Conservation (phyloP, 1,139 yeast species). For the Pneumocystis carinii region DNA sequence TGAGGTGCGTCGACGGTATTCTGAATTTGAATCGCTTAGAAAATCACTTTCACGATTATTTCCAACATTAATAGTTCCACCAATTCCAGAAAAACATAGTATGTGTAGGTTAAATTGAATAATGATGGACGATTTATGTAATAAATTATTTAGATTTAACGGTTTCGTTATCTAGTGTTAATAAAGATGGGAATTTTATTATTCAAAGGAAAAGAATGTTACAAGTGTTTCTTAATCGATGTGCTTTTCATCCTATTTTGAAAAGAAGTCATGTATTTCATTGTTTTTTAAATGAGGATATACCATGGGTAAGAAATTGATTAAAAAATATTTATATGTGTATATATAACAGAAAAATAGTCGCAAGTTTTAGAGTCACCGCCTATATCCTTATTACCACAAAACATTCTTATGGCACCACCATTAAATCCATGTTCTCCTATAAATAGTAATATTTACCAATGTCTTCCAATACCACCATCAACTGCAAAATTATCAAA, state of each 20-base stretch:
- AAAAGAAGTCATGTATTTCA: slow-evolving; percentile 49
- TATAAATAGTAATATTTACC: slow-evolving; percentile 41
- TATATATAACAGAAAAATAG: slow-evolving; percentile 7
- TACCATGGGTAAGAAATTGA: slow-evolving; percentile 41
- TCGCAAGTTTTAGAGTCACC: slow-evolving; percentile 39
- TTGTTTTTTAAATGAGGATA: slow-evolving; percentile 70
- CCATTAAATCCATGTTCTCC: slow-evolving; percentile 35
- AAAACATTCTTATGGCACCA: slow-evolving; percentile 40
- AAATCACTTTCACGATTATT: slow-evolving; percentile 53
- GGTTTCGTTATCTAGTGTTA: slow-evolving; percentile 41
- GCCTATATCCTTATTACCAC: slow-evolving; percentile 40
- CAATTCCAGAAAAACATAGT: slow-evolving; percentile 86
- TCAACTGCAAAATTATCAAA: slow-evolving; percentile 25
- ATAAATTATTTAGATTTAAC: slow-evolving; percentile 28
- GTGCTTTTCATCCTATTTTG: slow-evolving; percentile 43
- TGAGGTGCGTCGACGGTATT: slow-evolving; percentile 66
- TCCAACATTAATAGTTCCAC: slow-evolving; percentile 77
- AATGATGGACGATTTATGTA: neutral
- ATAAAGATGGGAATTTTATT: slow-evolving; percentile 37
- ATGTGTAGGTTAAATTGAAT: slow-evolving; percentile 21
- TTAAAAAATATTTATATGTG: neutral
- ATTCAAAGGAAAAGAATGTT: slow-evolving; percentile 63
- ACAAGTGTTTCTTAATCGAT: slow-evolving; percentile 61
- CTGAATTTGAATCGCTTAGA: slow-evolving; percentile 78
- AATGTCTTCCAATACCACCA: slow-evolving; percentile 49